These are phyloP conservation scores for Rutstroemia sp. DNA, from an alignment of 2,329 filamentous ascomycete species.

Conservation along the genomic window DNA sequence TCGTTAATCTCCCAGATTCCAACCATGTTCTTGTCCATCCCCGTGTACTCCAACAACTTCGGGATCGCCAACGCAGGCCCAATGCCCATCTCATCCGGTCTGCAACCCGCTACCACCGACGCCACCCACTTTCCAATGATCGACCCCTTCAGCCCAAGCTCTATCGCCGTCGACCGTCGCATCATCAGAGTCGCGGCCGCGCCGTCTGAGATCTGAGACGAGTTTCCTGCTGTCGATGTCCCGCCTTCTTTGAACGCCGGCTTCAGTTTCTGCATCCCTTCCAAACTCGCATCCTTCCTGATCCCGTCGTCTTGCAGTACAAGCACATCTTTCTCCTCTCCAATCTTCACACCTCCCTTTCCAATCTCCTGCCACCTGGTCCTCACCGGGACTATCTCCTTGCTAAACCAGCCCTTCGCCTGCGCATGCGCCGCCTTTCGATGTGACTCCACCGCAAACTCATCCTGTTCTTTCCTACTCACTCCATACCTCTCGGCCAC, in stretches of 20 bases:
- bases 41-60: slow-evolving; percentile 63
- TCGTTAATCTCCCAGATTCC: slow-evolving; percentile 77
- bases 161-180: slow-evolving; percentile 70
- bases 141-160: slow-evolving; percentile 57
- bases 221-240: slow-evolving; percentile 78
- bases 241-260: slow-evolving; percentile 75
- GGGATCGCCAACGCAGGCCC: slow-evolving; percentile 84
- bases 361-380: slow-evolving; percentile 61
- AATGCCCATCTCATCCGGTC: slow-evolving; percentile 89
- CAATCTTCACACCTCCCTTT: slow-evolving; percentile 49
- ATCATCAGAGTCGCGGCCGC: slow-evolving; percentile 79
- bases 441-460: slow-evolving; percentile 71
- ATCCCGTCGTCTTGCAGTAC: slow-evolving; percentile 80
- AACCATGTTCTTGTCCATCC: slow-evolving; percentile 36
- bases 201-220: slow-evolving; percentile 79
- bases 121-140: slow-evolving; percentile 82
- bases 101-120: slow-evolving; percentile 68
- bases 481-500: slow-evolving; percentile 74
- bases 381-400: slow-evolving; percentile 72
- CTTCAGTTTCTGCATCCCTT: slow-evolving; percentile 72
- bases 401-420: slow-evolving; percentile 60
- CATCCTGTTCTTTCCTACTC: slow-evolving; percentile 69
- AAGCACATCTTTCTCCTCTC: slow-evolving; percentile 52
- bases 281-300: slow-evolving; percentile 55
- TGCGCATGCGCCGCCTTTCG: slow-evolving; percentile 64